Evolutionary conservation across 1,284 basidiomycete species (phyloP), one percentile per base, ranked within the genome.

Genomic region (Kwoniella shivajii): DNA sequence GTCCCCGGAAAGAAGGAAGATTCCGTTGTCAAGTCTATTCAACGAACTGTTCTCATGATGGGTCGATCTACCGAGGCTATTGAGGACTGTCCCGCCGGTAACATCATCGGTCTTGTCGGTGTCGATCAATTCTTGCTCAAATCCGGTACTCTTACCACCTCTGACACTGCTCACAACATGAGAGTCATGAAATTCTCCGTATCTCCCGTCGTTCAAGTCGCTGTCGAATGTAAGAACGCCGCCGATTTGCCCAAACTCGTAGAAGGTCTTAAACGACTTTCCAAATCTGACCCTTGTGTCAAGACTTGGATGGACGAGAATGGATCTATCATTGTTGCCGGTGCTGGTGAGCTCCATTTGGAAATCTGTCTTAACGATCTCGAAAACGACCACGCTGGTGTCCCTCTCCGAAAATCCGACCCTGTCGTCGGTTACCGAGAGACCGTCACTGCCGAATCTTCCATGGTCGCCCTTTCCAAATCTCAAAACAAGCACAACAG

Each of bases 401-500:
- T 99, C 63, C 95, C 96, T 61, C 89, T 99, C 80, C 97, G 96
- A 85, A 92, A 93, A 75, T 99, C 96, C 50, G 92, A 96, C 81
- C 96, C 96, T 69, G 96, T 99, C 76, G 95, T 99, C 73, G 90
- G 89, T 60, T 99, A 98, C 84, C 86, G 93, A 82, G 96, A 99
- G 85, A 98, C 95, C 20, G 94, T 99, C 79, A 92, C 89, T 82
- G 83, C 92, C 57, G 92, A 98, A 82, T 98, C 95, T 6, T 88
- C 88, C 58, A 98, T 99, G 75, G 88, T 91, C 65, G 96, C 96
- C 39, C 84, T 99, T 54, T 98, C 96, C 68, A 99, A 99, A 82
- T 99, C 96, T 50, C 96, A 98, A 83, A 99, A 99, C 86, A 99
- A 99, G 86, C 96, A 99, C 88, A 99, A 99, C 80, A 91, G 96